These are phyloP conservation scores for Chaetothyriales sp. DNA, from an alignment of 2,329 filamentous ascomycete genomes.

Conservation along the genomic window DNA sequence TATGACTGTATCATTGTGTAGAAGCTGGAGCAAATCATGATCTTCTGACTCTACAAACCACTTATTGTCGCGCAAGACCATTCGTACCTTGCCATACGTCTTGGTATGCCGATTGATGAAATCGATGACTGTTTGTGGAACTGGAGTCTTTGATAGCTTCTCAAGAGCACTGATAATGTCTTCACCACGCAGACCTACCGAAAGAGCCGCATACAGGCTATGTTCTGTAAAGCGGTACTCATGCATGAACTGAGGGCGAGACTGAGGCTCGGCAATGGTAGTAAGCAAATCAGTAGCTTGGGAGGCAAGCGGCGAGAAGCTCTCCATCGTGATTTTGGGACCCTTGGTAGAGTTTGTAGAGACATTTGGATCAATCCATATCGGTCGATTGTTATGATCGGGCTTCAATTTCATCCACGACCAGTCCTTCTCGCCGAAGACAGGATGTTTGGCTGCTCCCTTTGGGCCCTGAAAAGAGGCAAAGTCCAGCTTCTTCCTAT, in stretches of 20 bases:
- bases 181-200: conserved; percentile 73
- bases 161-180: conserved; percentile 87
- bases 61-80: conserved; percentile 85
- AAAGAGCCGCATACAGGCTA: conserved; percentile 88
- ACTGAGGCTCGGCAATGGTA: conserved; percentile 85
- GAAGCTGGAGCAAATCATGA: conserved; percentile 65
- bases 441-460: conserved; percentile 17
- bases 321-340: conserved; percentile 71
- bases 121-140: conserved; percentile 63
- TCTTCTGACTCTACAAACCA: conserved; percentile 91
- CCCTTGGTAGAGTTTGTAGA: conserved; percentile 42
- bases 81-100: conserved; percentile 88
- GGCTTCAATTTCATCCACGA: conserved; percentile 69
- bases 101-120: conserved; percentile 75
- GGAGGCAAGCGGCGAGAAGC: conserved; percentile 73
- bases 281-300: conserved; percentile 90
- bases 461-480: conserved; percentile 35
- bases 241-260: conserved; percentile 77
- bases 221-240: conserved; percentile 86
- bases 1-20: conserved; percentile 75
- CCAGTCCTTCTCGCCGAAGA: conserved; percentile 55
- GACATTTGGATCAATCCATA: conserved; percentile 69
- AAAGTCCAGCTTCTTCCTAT: conserved; percentile 35
- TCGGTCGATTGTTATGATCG: conserved; percentile 74
- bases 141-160: conserved; percentile 70